Conservation (phyloP, 2,329 filamentous ascomycete genomes). For the Stagonosporopsis rhizophila region DNA sequence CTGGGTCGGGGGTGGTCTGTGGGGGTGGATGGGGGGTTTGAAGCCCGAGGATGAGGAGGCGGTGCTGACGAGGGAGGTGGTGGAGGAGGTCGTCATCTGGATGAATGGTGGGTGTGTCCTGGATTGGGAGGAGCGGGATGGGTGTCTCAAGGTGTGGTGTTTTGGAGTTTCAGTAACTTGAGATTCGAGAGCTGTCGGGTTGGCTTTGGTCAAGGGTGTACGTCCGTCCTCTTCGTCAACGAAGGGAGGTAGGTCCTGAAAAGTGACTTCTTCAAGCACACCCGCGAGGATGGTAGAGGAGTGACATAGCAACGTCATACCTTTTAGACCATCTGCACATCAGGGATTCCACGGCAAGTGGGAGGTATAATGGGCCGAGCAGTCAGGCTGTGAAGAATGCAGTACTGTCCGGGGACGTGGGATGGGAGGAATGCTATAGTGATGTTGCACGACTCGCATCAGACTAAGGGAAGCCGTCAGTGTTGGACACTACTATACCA, state of each 20-base stretch:
- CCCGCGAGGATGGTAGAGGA: background rate
- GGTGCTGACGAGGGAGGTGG: constrained; percentile 8
- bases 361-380: background rate
- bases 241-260: background rate
- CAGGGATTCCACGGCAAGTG: background rate
- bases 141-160: background rate
- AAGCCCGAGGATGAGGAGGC: background rate
- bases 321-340: background rate
- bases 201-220: background rate
- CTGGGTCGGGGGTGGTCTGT: background rate
- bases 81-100: constrained; percentile 1
- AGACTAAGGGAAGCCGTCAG: background rate
- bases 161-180: background rate
- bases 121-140: too few relatives aligned
- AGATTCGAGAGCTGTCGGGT: background rate
- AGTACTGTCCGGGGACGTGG: background rate
- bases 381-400: background rate
- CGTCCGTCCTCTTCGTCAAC: background rate
- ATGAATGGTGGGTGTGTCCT: background rate
- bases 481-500: background rate
- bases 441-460: background rate
- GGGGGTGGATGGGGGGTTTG: background rate
- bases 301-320: background rate
- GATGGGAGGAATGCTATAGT: background rate
- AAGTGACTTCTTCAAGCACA: background rate